Base-by-base conservation (phyloP, 148 eudicot species). In the Heliamphora exappendiculata region DNA sequence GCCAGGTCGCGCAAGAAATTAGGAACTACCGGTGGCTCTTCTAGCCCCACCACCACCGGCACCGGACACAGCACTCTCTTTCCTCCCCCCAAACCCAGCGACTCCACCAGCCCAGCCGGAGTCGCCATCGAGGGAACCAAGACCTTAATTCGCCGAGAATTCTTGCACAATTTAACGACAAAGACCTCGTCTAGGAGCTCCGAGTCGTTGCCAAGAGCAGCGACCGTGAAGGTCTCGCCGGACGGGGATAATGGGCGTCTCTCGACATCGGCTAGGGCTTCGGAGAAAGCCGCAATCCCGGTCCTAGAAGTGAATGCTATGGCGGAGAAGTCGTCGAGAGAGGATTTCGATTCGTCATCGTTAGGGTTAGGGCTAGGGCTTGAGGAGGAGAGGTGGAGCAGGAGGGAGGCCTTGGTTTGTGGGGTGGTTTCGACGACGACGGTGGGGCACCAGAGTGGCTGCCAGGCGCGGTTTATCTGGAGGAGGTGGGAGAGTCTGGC, bases 301-400 rank as follows among this genome's bases (percentile, higher is more conserved):
- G 90, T 54, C 75, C 96, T 83, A 34, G 96, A 93, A 73, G 96
- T 89, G 92, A 93, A 93, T 0, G 96, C 94, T 73, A 93, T 13
- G 85, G 94, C 93, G 62, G 96, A 89, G 82, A 78, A 88, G 28
- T 78, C 50, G 36, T 82, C 59, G 73, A 91, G 87, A n/a, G 67
- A 81, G 62, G 81, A 37, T 77, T 77, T 76, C 59, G 11, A n/a
- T n/a, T n/a, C n/a, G n/a, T n/a, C n/a, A 13, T 13, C 5, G 7
- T 31, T 33, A 44, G 45, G 76, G 24, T 49, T 39, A n/a, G n/a
- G 13, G 70, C 47, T 75, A 12, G 70, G 70, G 16, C 45, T 74
- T 28, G 77, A 82, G 26, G 80, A 44, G 68, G 67, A 73, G 81
- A 80, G 74, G 44, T 72, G 73, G 71, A 34, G 76, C 47, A 62